These are phyloP conservation scores for Sporothrix euskadiensis DNA, from an alignment of 2,329 filamentous ascomycete species.

Conservation along the genomic window DNA sequence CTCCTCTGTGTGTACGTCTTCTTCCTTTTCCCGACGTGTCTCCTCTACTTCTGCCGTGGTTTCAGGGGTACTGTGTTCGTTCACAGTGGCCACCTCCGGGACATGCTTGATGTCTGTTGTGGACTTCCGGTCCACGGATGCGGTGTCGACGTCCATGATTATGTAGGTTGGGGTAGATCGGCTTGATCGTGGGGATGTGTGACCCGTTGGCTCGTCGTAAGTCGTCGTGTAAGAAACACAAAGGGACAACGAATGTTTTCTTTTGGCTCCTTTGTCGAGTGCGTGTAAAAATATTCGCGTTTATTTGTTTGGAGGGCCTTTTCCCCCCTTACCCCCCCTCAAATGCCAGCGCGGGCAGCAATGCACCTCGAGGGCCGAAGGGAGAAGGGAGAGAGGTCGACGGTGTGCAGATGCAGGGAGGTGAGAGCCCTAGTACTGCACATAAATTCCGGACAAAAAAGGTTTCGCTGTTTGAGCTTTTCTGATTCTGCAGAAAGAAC, in stretches of 20 bases:
- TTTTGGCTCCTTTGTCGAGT: not conserved
- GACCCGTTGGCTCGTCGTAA: not conserved
- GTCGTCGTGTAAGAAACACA: not conserved
- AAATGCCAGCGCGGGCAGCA: constrained; percentile 24
- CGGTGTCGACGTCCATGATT: not conserved
- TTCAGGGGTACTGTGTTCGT: not conserved
- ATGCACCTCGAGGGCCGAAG: constrained; percentile 26
- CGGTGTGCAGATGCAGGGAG: constrained; percentile 6
- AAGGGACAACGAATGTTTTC: not conserved
- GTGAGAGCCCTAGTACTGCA: not conserved
- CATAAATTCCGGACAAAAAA: not conserved
- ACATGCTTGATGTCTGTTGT: not conserved
- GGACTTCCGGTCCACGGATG: not conserved
- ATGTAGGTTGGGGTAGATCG: not conserved
- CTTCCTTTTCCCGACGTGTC: not conserved
- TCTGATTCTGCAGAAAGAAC: not conserved
- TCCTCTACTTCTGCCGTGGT: not conserved
- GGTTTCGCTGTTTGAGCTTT: not conserved
- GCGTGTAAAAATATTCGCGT: not conserved
- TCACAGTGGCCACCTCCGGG: not conserved
- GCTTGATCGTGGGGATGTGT: not conserved
- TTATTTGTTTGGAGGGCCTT: not conserved
- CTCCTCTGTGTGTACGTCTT: not conserved
- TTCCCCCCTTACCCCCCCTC: constrained; percentile 26
- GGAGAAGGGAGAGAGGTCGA: constrained; percentile 18